phyloP scores from a whole-genome alignment of 495 filamentous ascomycete species.

The Pyronema domesticum region DNA sequence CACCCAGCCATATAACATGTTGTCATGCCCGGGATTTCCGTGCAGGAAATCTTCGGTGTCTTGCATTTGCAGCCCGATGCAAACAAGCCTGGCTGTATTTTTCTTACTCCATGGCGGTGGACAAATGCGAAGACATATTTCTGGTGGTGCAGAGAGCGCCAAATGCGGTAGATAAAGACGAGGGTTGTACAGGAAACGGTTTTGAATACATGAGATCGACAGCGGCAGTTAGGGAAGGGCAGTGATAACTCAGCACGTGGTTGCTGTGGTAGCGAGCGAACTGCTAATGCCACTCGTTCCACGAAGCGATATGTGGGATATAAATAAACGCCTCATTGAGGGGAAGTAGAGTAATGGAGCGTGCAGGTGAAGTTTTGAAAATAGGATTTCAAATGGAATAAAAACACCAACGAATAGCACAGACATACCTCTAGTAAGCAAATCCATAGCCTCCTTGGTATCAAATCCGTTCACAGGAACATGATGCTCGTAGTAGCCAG shows the following conservation, averaged over 20 bases:
- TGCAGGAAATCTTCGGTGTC: not conserved
- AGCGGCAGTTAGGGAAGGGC: not conserved
- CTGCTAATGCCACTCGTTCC: not conserved
- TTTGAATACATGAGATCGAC: slow-evolving; percentile 6
- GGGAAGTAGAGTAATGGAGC: not conserved
- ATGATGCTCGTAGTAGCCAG: slow-evolving; percentile 15
- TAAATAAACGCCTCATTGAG: not conserved
- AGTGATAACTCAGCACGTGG: not conserved
- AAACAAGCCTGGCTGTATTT: too few species aligned
- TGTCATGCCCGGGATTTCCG: not conserved
- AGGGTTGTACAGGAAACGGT: not conserved
- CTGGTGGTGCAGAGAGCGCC: not conserved
- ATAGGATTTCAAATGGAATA: not conserved
- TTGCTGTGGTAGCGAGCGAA: not conserved
- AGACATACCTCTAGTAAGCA: slow-evolving; percentile 18
- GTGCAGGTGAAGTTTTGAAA: not conserved
- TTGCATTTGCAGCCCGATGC: too few species aligned
- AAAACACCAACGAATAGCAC: too few species aligned
- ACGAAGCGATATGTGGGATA: not conserved
- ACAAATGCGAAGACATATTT: not conserved
- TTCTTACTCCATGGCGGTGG: not conserved
- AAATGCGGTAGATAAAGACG: not conserved
- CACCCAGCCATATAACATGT: not conserved
- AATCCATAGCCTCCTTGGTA: slow-evolving; percentile 21
- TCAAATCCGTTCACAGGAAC: slow-evolving; percentile 23